phyloP scores from a whole-genome alignment of 257 asterid species.

The Solanum appendiculatum region DNA sequence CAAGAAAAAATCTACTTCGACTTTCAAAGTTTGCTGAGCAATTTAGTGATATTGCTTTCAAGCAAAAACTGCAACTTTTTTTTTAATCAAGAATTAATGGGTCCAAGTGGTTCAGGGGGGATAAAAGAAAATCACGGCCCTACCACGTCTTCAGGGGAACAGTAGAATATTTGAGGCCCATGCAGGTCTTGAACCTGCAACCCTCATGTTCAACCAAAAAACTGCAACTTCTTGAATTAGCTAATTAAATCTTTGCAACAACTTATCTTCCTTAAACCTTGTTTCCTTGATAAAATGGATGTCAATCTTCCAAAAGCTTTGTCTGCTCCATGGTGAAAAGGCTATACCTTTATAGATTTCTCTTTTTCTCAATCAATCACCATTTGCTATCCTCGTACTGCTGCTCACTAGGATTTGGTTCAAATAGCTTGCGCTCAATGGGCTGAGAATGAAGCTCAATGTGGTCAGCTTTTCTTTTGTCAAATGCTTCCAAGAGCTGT shows the following conservation, averaged over 20 bases:
- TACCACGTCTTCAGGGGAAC: not conserved
- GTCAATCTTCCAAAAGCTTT: not conserved
- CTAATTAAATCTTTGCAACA: not conserved
- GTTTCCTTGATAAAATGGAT: not conserved
- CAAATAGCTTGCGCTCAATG: not conserved
- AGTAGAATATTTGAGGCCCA: not conserved
- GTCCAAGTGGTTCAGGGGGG: not conserved
- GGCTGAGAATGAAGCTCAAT: not conserved
- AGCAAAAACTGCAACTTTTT: not conserved
- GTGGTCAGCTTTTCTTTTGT: not conserved
- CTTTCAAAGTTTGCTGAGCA: not conserved
- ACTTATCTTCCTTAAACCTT: not conserved
- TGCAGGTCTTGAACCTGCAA: not conserved
- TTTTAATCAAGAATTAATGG: not conserved
- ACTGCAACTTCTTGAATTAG: not conserved
- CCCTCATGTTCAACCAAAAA: not conserved
- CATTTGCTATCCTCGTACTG: not conserved
- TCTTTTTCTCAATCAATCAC: not conserved
- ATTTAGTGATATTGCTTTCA: not conserved
- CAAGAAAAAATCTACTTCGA: not conserved
- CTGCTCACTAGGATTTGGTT: not conserved
- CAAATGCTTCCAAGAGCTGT: not conserved
- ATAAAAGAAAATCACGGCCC: not conserved
- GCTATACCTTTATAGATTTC: not conserved
- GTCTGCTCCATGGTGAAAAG: not conserved